A percentile compares a stretch with the other conserved stretches of the same genome.
phyloP scores from a whole-genome alignment of 2,329 filamentous ascomycete genomes.

The Coniochaeta pulveracea region DNA sequence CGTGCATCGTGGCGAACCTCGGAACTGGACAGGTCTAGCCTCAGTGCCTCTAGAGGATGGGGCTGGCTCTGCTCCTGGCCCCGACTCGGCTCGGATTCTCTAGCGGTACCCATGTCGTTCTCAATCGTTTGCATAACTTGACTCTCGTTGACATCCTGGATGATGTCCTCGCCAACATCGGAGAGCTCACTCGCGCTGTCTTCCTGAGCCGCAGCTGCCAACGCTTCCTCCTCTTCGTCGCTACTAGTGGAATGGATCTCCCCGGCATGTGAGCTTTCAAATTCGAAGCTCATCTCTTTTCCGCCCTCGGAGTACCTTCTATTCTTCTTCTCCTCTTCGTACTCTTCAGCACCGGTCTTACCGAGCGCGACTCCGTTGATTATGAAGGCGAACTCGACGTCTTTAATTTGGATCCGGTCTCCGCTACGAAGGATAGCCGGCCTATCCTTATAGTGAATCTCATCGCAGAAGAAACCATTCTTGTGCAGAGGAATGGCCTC shows the following conservation, averaged over 20 bases:
- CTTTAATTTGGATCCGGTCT: constrained; percentile 60
- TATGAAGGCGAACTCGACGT: constrained; percentile 55
- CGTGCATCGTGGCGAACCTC: too few species aligned
- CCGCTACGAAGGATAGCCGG: constrained; percentile 50
- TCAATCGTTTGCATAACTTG: constrained; percentile 21
- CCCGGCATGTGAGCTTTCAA: constrained; percentile 50
- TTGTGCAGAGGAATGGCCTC: constrained; percentile 49
- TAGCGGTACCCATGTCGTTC: constrained; percentile 10
- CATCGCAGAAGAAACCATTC: constrained; percentile 61
- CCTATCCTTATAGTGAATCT: constrained; percentile 42
- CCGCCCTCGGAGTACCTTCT: constrained; percentile 43
- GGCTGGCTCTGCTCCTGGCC: background rate
- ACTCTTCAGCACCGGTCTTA: constrained; percentile 46
- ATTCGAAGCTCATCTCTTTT: constrained; percentile 65
- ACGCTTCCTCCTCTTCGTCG: constrained; percentile 22
- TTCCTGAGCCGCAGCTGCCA: constrained; percentile 13
- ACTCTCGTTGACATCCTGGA: constrained; percentile 16
- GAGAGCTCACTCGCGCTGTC: constrained; percentile 19
- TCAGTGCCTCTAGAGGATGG: too few species aligned
- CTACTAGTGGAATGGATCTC: constrained; percentile 46
- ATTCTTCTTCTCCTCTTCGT: constrained; percentile 35
- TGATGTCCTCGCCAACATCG: constrained; percentile 15
- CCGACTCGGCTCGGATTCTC: background rate
- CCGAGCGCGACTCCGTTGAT: constrained; percentile 53
- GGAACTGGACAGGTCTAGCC: too few species aligned